Base-by-base conservation (phyloP, 768 basidiomycete genomes). In the Asterophora lycoperdoides region DNA sequence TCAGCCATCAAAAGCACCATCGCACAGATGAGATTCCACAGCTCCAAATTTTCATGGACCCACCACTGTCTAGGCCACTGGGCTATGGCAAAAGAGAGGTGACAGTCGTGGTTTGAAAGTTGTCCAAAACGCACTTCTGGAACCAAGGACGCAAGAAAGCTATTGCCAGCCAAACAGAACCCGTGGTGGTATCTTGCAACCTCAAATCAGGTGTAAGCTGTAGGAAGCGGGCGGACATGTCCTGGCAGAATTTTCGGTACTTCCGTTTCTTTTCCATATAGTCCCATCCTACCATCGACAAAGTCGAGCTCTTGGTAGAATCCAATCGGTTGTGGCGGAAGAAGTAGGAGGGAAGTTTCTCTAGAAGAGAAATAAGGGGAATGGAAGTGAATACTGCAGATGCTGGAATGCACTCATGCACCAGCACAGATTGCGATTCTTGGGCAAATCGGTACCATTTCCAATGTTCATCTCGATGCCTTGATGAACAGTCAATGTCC, bases 391-490 rank as follows among this genome's bases (percentile, higher is more conserved):
- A 70, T 48, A 90, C 78, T 8, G 86, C 84, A 15, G 72, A 68
- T 17, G 74, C 69, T 29, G 88, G 84, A 51, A 90, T 78, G 56
- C 75, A 78, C 26, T 83, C 84, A 59, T 84, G 73, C 33, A 89
- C 75, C 48, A 89, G 80, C 29, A 87, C 86, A 50, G 81, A 78
- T 60, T 89, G 88, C 8, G 88, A 82, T 60, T 89, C 87, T 50
- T 82, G 70, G 8, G 84, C 83, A 59, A 81, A 85, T 49, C 79
- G 79, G 51, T 83, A 79, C 87, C 86, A 89, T 64, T 82, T 85
- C 81, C 81, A 83, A 61, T 86, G 79, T 53, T 84, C 77, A 5
- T 28, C 26, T 9, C 53, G 46, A 5, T 59, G 55, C 32, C 62
- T 64, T 37, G 9, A 28, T 30, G 42, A n/a, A 29, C 3, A 19